A percentile compares a stretch with the other conserved stretches of the same genome.
phyloP scores from a whole-genome alignment of 2,329 filamentous ascomycete species.

The Alternaria dauci region DNA sequence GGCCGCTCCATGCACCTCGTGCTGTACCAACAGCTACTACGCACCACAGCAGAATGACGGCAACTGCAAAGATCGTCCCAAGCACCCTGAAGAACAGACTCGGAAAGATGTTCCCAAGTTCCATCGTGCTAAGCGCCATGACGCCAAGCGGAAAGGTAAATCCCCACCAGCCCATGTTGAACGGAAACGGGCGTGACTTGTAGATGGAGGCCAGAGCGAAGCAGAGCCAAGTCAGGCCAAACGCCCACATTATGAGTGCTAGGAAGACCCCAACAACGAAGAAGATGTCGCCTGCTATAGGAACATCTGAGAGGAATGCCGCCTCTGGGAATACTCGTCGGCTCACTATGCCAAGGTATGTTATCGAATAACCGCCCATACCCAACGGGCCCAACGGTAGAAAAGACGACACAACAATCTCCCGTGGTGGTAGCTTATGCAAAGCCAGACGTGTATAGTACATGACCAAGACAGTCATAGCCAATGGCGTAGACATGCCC shows the following conservation, averaged over 20 bases:
- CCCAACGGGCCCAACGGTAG: conserved; percentile 72
- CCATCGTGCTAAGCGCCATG: conserved; percentile 60
- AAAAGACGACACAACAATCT: conserved; percentile 73
- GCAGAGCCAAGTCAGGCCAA: conserved; percentile 63
- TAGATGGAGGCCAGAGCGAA: conserved; percentile 62
- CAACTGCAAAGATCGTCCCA: conserved; percentile 63
- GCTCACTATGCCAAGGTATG: conserved; percentile 58
- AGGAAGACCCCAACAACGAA: conserved; percentile 66
- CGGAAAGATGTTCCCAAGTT: conserved; percentile 61
- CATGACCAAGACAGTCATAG: conserved; percentile 69
- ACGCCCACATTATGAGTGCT: conserved; percentile 65
- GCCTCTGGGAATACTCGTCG: conserved; percentile 53
- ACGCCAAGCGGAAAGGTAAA: conserved; percentile 69
- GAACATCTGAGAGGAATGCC: conserved; percentile 47
- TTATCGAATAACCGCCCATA: conserved; percentile 70
- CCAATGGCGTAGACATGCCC: conserved; percentile 69
- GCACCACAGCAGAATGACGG: conserved; percentile 65
- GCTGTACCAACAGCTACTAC: conserved; percentile 62
- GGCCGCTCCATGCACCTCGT: conserved; percentile 57
- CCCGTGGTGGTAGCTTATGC: conserved; percentile 70
- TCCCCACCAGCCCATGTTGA: conserved; percentile 71
- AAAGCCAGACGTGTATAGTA: conserved; percentile 75
- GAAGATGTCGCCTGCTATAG: conserved; percentile 58
- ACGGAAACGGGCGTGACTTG: conserved; percentile 58
- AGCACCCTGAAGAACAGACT: conserved; percentile 65